Evolutionary conservation across 2,329 filamentous ascomycete genomes (phyloP).

Genomic region (Xylariomycetidae sp.): DNA sequence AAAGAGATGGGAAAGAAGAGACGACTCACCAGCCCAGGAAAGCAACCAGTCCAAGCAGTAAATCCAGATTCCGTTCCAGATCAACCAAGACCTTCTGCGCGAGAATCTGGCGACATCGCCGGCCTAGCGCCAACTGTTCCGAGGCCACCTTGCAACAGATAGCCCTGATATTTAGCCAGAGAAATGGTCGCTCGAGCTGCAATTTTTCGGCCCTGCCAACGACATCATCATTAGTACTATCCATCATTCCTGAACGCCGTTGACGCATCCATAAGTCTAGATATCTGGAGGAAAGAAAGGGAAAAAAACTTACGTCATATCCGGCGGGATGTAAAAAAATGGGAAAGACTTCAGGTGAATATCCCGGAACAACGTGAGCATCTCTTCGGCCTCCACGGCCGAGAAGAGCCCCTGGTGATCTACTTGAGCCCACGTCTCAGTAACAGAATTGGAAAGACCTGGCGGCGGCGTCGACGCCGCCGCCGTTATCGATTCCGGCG

Average conservation of each 20-base stretch:
- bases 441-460: too few relatives aligned
- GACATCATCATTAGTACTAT: too few relatives aligned
- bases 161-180: slow-evolving; percentile 46
- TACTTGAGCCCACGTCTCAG: too few relatives aligned
- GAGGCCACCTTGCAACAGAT: slow-evolving; percentile 37
- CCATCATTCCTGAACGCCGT: too few relatives aligned
- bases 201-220: slow-evolving; percentile 18
- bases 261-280: neutral
- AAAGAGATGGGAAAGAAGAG: too few relatives aligned
- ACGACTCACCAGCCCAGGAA: slow-evolving; percentile 41
- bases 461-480: slow-evolving; percentile 15
- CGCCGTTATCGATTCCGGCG: slow-evolving; percentile 9
- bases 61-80: slow-evolving; percentile 45
- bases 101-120: slow-evolving; percentile 38
- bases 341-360: slow-evolving; percentile 21
- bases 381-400: slow-evolving; percentile 19
- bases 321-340: slow-evolving; percentile 21
- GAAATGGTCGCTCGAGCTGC: slow-evolving; percentile 32
- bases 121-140: slow-evolving; percentile 35
- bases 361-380: slow-evolving; percentile 19
- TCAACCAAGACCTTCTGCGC: slow-evolving; percentile 43
- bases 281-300: neutral
- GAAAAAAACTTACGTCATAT: slow-evolving; percentile 13
- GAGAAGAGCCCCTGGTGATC: too few relatives aligned
- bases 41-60: slow-evolving; percentile 46